Evolutionary conservation across 1,284 basidiomycete species (phyloP), one percentile per base, ranked within the genome.

Genomic region (Malassezia globosa): DNA sequence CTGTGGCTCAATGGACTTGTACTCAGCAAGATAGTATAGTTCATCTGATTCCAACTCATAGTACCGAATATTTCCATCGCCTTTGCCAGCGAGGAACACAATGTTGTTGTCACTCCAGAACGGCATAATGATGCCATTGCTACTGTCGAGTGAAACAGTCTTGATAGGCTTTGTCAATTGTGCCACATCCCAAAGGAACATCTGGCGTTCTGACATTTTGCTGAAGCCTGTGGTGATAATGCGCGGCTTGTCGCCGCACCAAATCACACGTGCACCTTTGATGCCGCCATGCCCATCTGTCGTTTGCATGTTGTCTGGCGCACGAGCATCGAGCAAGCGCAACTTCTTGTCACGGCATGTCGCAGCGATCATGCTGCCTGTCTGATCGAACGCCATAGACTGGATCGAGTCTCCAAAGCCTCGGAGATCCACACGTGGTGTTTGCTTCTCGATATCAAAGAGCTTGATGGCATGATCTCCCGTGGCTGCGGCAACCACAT

Each of bases 141-240:
- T 56, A 4, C 60, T 50, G 57, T 71, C 68, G 34, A 71, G 54
- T 5, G 55, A 37, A 27, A 42, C 44, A 2, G 50, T 52, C n/a
- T 37, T 60, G 37, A 64, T 40, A 13, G 48, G 42, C 53, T 59
- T 54, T 18, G 23, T 24, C 21, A 47, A 34, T 33, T 48, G 42
- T 26, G 25, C 13, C 26, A 36, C 46, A 26, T 71, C 66, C 68
- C 68, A 71, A 35, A 96, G 75, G 51, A 78, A 79, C 49, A 90
- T 78, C 73, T 96, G 88, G 8, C 90, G 79, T 72, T 94, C 87
- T 40, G 84, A 87, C 83, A 90, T 89, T 73, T 82, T 87, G 75
- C 84, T 87, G 74, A 96, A 95, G 14, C 67, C 90, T 6, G 92
- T 95, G 25, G 87, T 94, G 27, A 84, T 87, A 65, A 95, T 80